phyloP scores from a whole-genome alignment of 108 stramenopile genomes.

The Schizochytrium sp. region DNA sequence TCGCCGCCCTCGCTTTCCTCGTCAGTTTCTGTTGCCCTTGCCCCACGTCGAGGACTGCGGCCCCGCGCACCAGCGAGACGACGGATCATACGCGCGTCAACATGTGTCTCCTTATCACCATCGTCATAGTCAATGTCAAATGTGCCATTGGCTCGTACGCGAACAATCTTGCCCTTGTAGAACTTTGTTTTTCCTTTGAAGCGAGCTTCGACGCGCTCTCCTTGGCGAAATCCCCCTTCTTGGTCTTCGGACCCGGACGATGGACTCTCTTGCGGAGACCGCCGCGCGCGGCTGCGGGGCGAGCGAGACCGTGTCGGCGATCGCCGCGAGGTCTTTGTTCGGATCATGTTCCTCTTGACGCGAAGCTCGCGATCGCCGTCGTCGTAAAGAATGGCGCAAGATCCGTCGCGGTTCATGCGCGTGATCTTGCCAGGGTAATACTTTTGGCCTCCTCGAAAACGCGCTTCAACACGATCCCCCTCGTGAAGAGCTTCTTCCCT shows the following conservation, averaged over 20 bases:
- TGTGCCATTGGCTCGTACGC: conserved; percentile 40
- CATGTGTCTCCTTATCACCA: conserved; percentile 19
- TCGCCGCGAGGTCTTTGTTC: background rate
- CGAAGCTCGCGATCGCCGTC: conserved; percentile 19
- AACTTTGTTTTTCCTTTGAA: conserved; percentile 30
- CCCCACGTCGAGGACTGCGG: background rate
- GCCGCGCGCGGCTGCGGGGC: background rate
- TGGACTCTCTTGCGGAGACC: too few species aligned
- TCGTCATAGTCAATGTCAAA: conserved; percentile 45
- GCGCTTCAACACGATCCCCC: conserved; percentile 25
- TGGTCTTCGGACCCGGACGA: background rate
- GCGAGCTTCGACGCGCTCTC: conserved; percentile 32
- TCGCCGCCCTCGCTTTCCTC: background rate
- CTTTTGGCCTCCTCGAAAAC: background rate
- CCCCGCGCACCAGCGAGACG: background rate
- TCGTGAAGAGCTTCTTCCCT: background rate
- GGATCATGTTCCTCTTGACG: background rate
- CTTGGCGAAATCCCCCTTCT: conserved; percentile 10
- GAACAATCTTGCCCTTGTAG: conserved; percentile 33
- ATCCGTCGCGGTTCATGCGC: conserved; percentile 19
- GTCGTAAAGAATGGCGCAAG: conserved; percentile 23
- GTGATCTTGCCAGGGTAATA: background rate
- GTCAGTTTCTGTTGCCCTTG: background rate
- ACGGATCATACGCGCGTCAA: background rate
- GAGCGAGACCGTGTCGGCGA: background rate